Base-by-base conservation (phyloP, 2,329 filamentous ascomycete species). In the Blumeriella jaapii region DNA sequence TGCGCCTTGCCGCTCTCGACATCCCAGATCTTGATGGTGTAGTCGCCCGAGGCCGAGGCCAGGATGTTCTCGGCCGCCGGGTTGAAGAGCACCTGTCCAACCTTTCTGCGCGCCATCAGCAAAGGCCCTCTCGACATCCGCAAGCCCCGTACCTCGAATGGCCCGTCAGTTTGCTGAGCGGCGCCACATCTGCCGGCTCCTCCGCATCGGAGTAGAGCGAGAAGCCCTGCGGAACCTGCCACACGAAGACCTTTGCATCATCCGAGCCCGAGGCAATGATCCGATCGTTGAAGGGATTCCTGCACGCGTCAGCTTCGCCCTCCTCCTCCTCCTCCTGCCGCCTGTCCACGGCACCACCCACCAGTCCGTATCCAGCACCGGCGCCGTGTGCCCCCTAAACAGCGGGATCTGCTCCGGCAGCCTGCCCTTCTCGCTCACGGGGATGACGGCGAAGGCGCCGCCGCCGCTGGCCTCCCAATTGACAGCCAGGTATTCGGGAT, bases 401-500 rank as follows among this genome's bases (percentile, higher is more conserved):
- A 98, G 69, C 42, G 91, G 91, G 51, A 98, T 82, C 55, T 83
- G 78, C 58, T 96, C 91, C 31, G 91, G 91, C 35, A 93, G 63
- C 62, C 91, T 87, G 46, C 91, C 91, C 53, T 74, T 79, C 69
- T 98, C 89, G 49, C 78, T 74, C 52, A 94, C 62, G 41, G 91
- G 91, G 50, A 98, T 85, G 50, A 98, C 89, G 36, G 91, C 91
- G 57, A 98, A 96, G 51, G 91, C 89, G 57, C 91, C 91, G 54
- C 91, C 91, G 45, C 91, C 91, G 58, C 85, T 83, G 24, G 91
- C 72, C 63, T 98, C 89, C 91, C 91, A 98, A 70, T 98, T 98
- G 65, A 98, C 87, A 5, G 91, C 81, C 51, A 98, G 71, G 61
- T 91, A 96, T 61, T 93, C 79, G 31, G 91, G 87, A 61, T 98